Conservation (phyloP, 208 protist genomes). For the Wallacemonas rigidus region DNA sequence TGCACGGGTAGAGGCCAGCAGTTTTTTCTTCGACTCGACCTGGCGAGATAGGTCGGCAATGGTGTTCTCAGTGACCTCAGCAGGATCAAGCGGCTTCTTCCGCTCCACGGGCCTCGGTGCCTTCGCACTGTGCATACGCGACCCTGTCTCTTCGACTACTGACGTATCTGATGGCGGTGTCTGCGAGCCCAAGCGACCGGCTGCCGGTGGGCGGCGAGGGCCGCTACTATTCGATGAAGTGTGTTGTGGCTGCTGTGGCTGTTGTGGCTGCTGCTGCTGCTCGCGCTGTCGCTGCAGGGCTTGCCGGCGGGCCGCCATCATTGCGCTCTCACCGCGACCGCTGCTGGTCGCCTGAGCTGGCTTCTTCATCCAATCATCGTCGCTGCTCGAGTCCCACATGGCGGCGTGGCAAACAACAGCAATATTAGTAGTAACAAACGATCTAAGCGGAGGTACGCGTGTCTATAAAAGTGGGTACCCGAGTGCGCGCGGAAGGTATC, state of each 20-base stretch:
- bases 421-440: too few relatives aligned
- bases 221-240: neutral
- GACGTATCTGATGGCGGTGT: neutral
- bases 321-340: conserved; percentile 34
- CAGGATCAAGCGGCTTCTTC: conserved; percentile 15
- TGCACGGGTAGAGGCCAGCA: conserved; percentile 44
- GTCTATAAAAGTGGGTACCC: too few relatives aligned
- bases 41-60: conserved; percentile 57
- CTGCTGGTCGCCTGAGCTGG: neutral
- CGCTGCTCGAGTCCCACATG: conserved; percentile 35
- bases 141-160: neutral
- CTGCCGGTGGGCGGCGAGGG: conserved; percentile 13
- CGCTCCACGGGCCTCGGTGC: conserved; percentile 9
- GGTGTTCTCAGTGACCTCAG: conserved; percentile 37
- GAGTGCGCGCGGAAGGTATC: too few relatives aligned
- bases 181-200: conserved; percentile 16
- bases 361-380: conserved; percentile 48
- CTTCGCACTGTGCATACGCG: neutral
- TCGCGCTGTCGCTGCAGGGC: conserved; percentile 62
- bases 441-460: too few relatives aligned
- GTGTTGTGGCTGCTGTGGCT: conserved; percentile 19
- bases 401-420: too few relatives aligned
- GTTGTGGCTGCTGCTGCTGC: conserved; percentile 29
- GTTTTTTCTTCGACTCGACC: conserved; percentile 64
- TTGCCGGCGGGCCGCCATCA: conserved; percentile 63